A percentile compares a stretch with the other conserved stretches of the same genome.
Evolutionary conservation across 2,329 filamentous ascomycete species (phyloP).

Genomic region (Colletotrichum sp.): DNA sequence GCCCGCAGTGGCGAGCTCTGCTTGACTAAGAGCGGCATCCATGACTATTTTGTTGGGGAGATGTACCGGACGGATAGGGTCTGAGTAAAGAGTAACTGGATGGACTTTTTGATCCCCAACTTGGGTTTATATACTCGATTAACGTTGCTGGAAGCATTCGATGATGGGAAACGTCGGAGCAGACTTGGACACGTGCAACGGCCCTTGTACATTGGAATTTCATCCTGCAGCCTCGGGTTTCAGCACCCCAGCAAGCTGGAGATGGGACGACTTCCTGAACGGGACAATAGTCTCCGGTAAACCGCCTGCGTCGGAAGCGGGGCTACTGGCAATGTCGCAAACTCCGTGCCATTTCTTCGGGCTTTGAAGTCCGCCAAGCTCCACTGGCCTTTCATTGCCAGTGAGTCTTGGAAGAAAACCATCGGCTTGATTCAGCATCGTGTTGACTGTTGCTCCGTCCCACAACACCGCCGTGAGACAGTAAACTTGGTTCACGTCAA

Average conservation of each 20-base stretch:
- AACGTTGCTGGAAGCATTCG: background rate
- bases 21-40: background rate
- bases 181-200: background rate
- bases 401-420: background rate
- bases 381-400: background rate
- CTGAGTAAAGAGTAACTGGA: rapidly evolving
- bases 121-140: background rate
- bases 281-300: background rate
- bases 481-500: background rate
- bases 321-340: background rate
- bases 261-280: background rate
- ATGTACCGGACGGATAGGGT: background rate
- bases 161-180: background rate
- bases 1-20: background rate
- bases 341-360: background rate
- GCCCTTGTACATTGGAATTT: background rate
- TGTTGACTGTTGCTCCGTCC: background rate
- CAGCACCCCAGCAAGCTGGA: background rate
- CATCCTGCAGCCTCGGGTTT: background rate
- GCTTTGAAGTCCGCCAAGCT: background rate
- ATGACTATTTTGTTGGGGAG: background rate
- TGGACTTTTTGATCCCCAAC: rapidly evolving
- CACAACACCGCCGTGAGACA: background rate
- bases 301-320: background rate
- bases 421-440: background rate